These are phyloP conservation scores for Takashimella koratensis DNA, from an alignment of 1,284 basidiomycete genomes.

Conservation along the genomic window DNA sequence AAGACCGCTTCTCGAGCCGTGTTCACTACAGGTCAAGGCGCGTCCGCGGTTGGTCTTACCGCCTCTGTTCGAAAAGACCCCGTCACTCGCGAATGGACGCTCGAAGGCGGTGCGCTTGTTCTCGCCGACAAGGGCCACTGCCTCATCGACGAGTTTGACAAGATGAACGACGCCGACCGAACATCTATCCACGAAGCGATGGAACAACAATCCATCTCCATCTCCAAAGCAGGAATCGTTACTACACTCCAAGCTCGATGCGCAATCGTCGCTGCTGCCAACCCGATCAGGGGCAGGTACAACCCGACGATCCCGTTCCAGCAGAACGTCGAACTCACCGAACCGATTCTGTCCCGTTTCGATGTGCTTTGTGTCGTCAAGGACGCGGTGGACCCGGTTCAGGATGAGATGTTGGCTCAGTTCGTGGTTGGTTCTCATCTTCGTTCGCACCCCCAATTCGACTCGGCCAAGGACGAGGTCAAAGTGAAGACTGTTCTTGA, in stretches of 20 bases:
- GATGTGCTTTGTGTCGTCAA: slow-evolving; percentile 98
- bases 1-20: slow-evolving; percentile 97
- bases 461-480: slow-evolving; percentile 76
- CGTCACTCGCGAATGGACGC: slow-evolving; percentile 94
- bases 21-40: slow-evolving; percentile 98
- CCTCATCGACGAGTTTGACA: slow-evolving; percentile 99
- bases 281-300: slow-evolving; percentile 92
- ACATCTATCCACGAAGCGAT: slow-evolving; percentile 99
- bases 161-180: slow-evolving; percentile 98
- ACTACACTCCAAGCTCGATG: slow-evolving; percentile 95
- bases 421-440: slow-evolving; percentile 97
- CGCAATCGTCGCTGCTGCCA: slow-evolving; percentile 95
- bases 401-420: slow-evolving; percentile 92
- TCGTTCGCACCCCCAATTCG: slow-evolving; percentile 89
- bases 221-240: slow-evolving; percentile 97
- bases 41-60: slow-evolving; percentile 95
- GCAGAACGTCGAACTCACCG: slow-evolving; percentile 98
- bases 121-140: slow-evolving; percentile 98
- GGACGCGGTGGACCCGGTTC: slow-evolving; percentile 92
- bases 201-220: slow-evolving; percentile 99
- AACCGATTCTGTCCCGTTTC: slow-evolving; percentile 98
- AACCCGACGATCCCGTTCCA: slow-evolving; percentile 97
- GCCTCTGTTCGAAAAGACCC: slow-evolving; percentile 98
- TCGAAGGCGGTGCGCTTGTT: slow-evolving; percentile 96
- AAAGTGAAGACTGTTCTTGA: slow-evolving; percentile 84